phyloP scores from a whole-genome alignment of 495 filamentous ascomycete species.

The Acidiella bohemica region DNA sequence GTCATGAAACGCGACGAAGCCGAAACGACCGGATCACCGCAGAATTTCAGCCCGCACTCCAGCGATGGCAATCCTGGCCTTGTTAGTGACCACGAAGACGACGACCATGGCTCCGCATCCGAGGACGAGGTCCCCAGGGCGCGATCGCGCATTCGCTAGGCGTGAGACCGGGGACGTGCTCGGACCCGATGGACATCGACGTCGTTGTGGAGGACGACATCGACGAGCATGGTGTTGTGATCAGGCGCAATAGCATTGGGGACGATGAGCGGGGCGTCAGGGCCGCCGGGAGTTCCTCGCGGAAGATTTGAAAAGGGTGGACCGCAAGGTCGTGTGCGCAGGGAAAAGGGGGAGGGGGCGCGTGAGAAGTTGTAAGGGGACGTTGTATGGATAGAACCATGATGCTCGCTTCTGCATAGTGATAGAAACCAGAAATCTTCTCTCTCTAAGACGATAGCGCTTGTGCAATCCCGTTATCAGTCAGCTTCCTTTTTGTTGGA shows the following conservation, averaged over 20 bases:
- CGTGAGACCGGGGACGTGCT: conserved; percentile 1
- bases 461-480: too few species aligned
- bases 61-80: conserved; percentile 73
- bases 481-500: too few species aligned
- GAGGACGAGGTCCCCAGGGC: conserved; percentile 10
- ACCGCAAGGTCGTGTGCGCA: too few species aligned
- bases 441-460: too few species aligned
- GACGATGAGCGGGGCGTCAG: neutral
- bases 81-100: conserved; percentile 64
- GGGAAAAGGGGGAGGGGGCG: too few species aligned
- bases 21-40: too few species aligned
- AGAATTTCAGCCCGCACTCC: conserved; percentile 61
- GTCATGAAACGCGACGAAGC: too few species aligned
- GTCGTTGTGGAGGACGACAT: conserved; percentile 15
- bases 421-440: too few species aligned
- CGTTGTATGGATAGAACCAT: too few species aligned
- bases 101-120: conserved; percentile 25
- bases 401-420: too few species aligned
- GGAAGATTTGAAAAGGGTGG: too few species aligned
- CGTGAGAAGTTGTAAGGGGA: too few species aligned
- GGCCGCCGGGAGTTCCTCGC: conserved; percentile 2
- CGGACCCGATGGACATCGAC: conserved; percentile 18
- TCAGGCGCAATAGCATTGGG: conserved; percentile 12
- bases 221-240: conserved; percentile 12
- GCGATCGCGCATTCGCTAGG: conserved; percentile 2